Base-by-base conservation (phyloP, 257 asterid genomes). In the Solanum medicagineum region DNA sequence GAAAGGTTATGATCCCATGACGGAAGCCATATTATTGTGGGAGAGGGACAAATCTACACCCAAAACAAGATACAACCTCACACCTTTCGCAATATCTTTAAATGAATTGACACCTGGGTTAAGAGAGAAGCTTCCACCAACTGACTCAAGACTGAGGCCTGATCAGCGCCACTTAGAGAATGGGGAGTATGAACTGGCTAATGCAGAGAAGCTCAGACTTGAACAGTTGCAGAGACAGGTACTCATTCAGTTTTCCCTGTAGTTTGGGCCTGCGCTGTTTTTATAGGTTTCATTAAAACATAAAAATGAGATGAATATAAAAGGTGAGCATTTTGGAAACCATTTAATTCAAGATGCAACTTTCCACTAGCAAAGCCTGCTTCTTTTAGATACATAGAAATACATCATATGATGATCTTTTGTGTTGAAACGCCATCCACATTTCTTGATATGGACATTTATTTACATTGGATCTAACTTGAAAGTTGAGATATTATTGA, bases 201-300 rank as follows among this genome's bases (percentile, higher is more conserved):
- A 97, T 90, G 90, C 95, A 13, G 99, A 97, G 93, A 97, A 97
- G 90, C 97, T 97, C 69, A 92, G 99, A 86, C 99, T 97, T 44
- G 99, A 97, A 90, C 99, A 97, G 87, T 87, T 93, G 88, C 99
- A 97, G 90, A 93, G 99, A 95, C 99, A 94, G 99, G 99, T 96
- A 83, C 82, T 56, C 22, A 0, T 66, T 82, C 73, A 29, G 7
- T 14, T 62, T 17, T 6, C 15, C 9, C 8, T 82, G 73, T 82
- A 82, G 85, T 82, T 62, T 42, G 55, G 26, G 44, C 10, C 20
- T 56, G 74, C 59, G 10, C 81, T 47, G 83, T 24, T 77, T 77
- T 24, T 49, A 51, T 53, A 49, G 22, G 45, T 75, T 15, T 24
- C 24, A 14, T 60, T 42, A 47, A 20, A n/a, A 11, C 85, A 62